Base-by-base conservation (phyloP, 2,329 filamentous ascomycete genomes). In the Pseudogymnoascus sp. region DNA sequence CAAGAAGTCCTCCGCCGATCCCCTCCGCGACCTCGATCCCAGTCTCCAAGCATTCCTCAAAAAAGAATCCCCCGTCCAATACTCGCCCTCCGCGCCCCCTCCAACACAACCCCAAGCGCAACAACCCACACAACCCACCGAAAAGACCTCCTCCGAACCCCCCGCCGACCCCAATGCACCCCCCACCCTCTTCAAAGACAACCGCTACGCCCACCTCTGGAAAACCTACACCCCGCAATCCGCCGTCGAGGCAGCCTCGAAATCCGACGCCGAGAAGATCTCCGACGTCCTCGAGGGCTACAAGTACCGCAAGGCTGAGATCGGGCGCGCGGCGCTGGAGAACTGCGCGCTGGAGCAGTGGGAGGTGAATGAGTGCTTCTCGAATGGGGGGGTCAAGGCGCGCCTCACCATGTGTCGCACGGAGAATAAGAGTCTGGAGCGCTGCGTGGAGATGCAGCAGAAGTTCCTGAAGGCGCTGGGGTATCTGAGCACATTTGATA, bases 321-420 rank as follows among this genome's bases (percentile, higher is more conserved):
- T 97, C 66, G 90, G 90, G 31, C 82, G 83, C 44, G 90, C 91
- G 1, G 93, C 93, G 9, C 80, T 96, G 72, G 95, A 99, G 78
- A 99, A 97, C 75, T 99, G 95, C 76, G 88, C 91, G 0, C 76
- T 93, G 65, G 91, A 96, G 74, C 91, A 97, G 78, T 82, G 91
- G 73, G 87, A 88, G 64, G 88, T 96, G 80, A 86, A 87, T 65
- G 82, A 88, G 59, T 99, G 95, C 80, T 95, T 95, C 81, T 83
- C 83, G 70, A 80, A 82, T 63, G 93, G 93, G 28, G 82, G 80
- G 60, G 85, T 85, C 79, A 76, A 78, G 71, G 85, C 89, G 68
- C 83, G 84, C 68, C 78, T 93, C 76, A 92, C 87, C 38, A 84
- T 97, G 85, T 99, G 95, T 74, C 82, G 87, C 42, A 81, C 85